Percentiles rank a stretch among this genome's conserved stretches.
Conservation (phyloP, 1,139 yeast species). For the Meyerozyma smithsonii region DNA sequence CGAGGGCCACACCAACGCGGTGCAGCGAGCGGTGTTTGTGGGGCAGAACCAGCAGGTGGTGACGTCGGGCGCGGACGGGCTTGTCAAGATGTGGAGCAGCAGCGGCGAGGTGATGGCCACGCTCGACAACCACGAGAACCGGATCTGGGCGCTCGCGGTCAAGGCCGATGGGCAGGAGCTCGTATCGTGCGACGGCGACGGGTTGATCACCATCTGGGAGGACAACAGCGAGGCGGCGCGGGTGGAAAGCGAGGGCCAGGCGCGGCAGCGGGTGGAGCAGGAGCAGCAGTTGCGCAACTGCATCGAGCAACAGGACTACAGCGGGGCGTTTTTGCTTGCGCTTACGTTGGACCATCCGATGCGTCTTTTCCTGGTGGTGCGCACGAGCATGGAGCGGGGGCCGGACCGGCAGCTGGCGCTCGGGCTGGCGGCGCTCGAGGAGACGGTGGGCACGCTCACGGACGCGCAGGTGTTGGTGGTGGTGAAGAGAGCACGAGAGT, state of each 20-base stretch:
- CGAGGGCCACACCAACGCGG: slow-evolving; percentile 93
- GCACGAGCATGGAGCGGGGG: slow-evolving; percentile 39
- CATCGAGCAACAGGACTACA: slow-evolving; percentile 72
- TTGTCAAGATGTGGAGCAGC: slow-evolving; percentile 79
- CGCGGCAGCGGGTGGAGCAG: slow-evolving; percentile 64
- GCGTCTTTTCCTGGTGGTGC: slow-evolving; percentile 70
- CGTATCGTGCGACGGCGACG: slow-evolving; percentile 92
- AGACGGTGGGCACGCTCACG: slow-evolving; percentile 53
- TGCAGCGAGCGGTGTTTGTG: slow-evolving; percentile 73
- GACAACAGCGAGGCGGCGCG: slow-evolving; percentile 73
- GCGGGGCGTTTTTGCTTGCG: slow-evolving; percentile 82
- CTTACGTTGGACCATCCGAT: slow-evolving; percentile 82
- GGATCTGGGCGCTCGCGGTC: slow-evolving; percentile 85
- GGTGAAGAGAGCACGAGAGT: slow-evolving; percentile 77
- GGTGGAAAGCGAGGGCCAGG: slow-evolving; percentile 41
- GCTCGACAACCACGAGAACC: slow-evolving; percentile 84
- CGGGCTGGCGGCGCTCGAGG: slow-evolving; percentile 62
- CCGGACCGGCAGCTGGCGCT: slow-evolving; percentile 47
- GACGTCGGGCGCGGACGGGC: slow-evolving; percentile 92
- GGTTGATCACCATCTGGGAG: slow-evolving; percentile 81
- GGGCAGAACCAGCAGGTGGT: slow-evolving; percentile 65
- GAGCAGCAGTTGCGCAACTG: slow-evolving; percentile 81
- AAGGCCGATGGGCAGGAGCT: slow-evolving; percentile 64
- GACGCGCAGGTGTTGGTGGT: slow-evolving; percentile 56
- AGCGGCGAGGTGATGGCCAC: slow-evolving; percentile 72